Evolutionary conservation across 129 eudicot genomes (phyloP).

Genomic region (Chrysanthemum makinoi): DNA sequence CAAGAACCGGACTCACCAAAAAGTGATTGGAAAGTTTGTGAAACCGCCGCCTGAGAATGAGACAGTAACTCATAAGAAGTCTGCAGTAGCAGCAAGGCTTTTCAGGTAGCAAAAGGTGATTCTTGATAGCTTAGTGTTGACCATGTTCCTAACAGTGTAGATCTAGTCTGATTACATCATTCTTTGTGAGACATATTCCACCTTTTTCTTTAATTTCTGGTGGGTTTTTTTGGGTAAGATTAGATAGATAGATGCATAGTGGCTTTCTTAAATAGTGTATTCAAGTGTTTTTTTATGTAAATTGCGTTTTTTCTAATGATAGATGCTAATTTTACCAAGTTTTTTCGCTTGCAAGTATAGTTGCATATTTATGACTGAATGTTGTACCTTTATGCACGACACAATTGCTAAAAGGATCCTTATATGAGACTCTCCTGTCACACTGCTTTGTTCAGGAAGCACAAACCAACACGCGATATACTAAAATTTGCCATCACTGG

Average conservation of each 20-base stretch:
- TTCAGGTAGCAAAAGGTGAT: conserved; percentile 37
- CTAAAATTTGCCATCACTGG: no score
- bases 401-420: neutral
- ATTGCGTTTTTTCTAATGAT: conserved; percentile 21
- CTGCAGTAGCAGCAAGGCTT: conserved; percentile 33
- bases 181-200: conserved; percentile 23
- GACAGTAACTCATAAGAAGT: conserved; percentile 19
- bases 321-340: conserved; percentile 23
- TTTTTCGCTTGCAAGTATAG: neutral
- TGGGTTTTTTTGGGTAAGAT: conserved; percentile 17
- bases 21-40: conserved; percentile 68
- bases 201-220: neutral
- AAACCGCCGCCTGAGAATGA: conserved; percentile 59
- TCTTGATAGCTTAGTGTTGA: conserved; percentile 21
- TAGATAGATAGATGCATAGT: conserved; percentile 26
- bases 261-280: conserved; percentile 3
- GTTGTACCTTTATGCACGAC: no score
- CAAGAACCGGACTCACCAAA: conserved; percentile 58
- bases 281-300: conserved; percentile 26
- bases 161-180: conserved; percentile 33
- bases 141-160: conserved; percentile 17
- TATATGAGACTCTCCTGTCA: no score
- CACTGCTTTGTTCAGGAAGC: no score
- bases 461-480: no score
- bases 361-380: no score